phyloP scores from a whole-genome alignment of 371 early-diverging fungal genomes.

The Rhizopus stolonifer region DNA sequence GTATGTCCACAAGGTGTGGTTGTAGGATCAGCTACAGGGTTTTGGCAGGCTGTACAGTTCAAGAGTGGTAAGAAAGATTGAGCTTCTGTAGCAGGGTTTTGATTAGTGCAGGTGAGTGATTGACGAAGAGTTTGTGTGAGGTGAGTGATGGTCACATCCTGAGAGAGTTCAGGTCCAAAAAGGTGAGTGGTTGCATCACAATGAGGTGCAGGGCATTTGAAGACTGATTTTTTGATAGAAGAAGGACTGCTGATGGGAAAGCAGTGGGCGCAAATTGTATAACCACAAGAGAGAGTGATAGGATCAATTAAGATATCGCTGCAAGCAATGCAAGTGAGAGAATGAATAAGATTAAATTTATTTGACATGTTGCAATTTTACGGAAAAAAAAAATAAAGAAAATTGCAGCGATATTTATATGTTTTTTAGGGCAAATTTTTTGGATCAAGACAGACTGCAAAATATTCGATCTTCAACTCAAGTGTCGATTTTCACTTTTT shows the following conservation, averaged over 20 bases:
- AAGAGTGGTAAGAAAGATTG: conserved; percentile 4
- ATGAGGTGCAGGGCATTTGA: conserved; percentile 23
- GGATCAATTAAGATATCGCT: conserved; percentile 21
- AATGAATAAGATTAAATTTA: conserved; percentile 16
- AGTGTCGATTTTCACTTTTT: not conserved
- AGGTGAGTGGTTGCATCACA: conserved; percentile 25
- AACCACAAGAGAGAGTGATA: conserved; percentile 30
- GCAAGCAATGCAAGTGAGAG: conserved; percentile 26
- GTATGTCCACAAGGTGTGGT: conserved; percentile 31
- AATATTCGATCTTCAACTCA: conserved; percentile 20
- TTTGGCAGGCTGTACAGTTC: conserved; percentile 4
- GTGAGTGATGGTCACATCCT: conserved; percentile 10
- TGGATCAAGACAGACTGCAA: conserved; percentile 18
- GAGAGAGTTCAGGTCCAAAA: conserved; percentile 23
- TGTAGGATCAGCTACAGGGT: conserved; percentile 13
- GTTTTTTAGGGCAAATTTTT: conserved; percentile 1
- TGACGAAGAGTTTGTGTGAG: conserved; percentile 12
- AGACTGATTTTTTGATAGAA: conserved; percentile 19
- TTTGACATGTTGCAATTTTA: conserved; percentile 13
- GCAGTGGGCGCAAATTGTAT: conserved; percentile 25
- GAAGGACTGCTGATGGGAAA: conserved; percentile 16
- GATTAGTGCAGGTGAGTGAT: conserved; percentile 8
- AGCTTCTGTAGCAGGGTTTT: not conserved
- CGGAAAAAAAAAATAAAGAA: conserved; percentile 1
- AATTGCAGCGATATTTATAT: conserved; percentile 11